These are phyloP conservation scores for Chrysanthemum makinoi DNA, from an alignment of 129 eudicot species.

Conservation along the genomic window DNA sequence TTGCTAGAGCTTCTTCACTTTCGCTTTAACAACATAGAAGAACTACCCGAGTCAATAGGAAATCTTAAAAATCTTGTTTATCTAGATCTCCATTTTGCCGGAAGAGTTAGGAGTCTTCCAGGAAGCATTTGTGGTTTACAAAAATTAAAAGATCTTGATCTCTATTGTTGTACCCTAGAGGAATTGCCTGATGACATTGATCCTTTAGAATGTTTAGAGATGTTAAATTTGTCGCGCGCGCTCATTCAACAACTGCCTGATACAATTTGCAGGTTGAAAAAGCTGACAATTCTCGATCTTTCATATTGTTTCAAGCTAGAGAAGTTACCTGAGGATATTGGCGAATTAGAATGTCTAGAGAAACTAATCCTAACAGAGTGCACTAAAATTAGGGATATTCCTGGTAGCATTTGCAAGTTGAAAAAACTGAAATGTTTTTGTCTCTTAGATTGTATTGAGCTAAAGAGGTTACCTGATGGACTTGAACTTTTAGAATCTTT, in stretches of 20 bases:
- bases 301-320: neutral
- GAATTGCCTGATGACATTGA: too few relatives aligned
- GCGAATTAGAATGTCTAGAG: neutral
- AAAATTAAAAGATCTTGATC: neutral
- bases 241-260: neutral
- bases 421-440: neutral
- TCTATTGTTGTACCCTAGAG: neutral
- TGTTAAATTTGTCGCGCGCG: too few relatives aligned
- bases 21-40: neutral
- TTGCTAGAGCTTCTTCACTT: neutral
- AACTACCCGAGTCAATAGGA: neutral
- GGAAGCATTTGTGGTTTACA: too few relatives aligned
- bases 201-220: too few relatives aligned
- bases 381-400: neutral
- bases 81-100: too few relatives aligned
- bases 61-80: neutral
- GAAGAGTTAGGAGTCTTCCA: too few relatives aligned
- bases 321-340: neutral
- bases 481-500: neutral
- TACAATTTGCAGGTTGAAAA: neutral
- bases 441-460: neutral
- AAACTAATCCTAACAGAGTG: neutral
- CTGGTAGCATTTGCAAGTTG: neutral
- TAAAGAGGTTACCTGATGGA: neutral
- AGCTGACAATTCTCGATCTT: neutral